A percentile compares a stretch with the other conserved stretches of the same genome.
Conservation (phyloP, 768 basidiomycete genomes). For the Termitomyces sp. region DNA sequence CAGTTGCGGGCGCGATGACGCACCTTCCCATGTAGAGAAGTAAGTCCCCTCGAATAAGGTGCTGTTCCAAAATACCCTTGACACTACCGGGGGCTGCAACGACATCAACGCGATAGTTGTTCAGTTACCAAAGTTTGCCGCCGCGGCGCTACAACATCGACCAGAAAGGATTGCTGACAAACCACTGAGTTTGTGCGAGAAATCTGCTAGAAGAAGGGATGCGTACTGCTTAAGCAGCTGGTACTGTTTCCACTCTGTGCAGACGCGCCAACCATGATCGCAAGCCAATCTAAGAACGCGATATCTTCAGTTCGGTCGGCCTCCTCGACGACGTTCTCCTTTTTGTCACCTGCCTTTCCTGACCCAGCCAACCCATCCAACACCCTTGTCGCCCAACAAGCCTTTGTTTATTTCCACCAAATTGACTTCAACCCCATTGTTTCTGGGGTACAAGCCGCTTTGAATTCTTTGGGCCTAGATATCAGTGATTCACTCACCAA, state of each 20-base stretch:
- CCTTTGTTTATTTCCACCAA: slow-evolving; percentile 1
- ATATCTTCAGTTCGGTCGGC: not conserved
- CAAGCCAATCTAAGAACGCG: slow-evolving; percentile 49
- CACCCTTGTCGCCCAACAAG: not conserved
- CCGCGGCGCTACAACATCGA: slow-evolving; percentile 98
- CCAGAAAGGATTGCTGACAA: slow-evolving; percentile 90
- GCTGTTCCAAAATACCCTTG: slow-evolving; percentile 94
- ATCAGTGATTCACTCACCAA: not conserved
- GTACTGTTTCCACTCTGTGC: slow-evolving; percentile 98
- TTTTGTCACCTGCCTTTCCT: not conserved
- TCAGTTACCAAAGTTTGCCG: slow-evolving; percentile 94
- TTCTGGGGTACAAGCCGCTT: not conserved
- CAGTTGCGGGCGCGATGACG: slow-evolving; percentile 12
- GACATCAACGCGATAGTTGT: slow-evolving; percentile 98
- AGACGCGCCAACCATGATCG: slow-evolving; percentile 98
- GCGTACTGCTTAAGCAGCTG: slow-evolving; percentile 87
- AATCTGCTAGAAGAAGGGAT: not conserved
- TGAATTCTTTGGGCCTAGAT: not conserved
- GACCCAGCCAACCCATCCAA: not conserved
- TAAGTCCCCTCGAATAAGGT: slow-evolving; percentile 97
- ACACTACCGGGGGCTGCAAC: slow-evolving; percentile 96
- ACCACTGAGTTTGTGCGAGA: slow-evolving; percentile 2
- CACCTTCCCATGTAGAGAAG: slow-evolving; percentile 96
- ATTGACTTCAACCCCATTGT: not conserved
- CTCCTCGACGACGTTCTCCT: not conserved